Evolutionary conservation across 192 early-diverging fungal genomes (phyloP).

Genomic region (Rhizoclosmatium globosum): DNA sequence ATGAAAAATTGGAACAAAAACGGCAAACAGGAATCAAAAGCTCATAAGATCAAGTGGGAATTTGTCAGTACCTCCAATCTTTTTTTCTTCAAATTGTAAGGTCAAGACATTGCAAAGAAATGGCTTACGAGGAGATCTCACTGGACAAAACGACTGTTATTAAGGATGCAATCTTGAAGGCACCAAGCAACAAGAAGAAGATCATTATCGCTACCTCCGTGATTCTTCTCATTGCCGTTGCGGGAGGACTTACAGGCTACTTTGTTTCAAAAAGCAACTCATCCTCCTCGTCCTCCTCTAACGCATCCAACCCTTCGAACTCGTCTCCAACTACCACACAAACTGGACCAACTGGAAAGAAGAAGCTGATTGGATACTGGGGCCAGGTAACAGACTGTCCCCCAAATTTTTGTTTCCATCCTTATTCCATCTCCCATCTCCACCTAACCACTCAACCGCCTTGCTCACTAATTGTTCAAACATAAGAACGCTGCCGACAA

Average conservation of each 20-base stretch:
- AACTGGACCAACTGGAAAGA: not conserved
- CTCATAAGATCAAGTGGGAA: no score
- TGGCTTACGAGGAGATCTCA: no score
- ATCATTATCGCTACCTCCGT: constrained; percentile 7
- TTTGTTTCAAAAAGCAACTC: constrained; percentile 17
- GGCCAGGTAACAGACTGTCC: constrained; percentile 2
- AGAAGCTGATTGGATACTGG: constrained; percentile 23
- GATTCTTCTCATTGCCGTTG: not conserved
- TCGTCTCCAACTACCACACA: not conserved
- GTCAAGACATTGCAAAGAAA: no score
- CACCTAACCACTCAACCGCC: not conserved
- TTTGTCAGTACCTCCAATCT: no score
- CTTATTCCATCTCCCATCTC: not conserved
- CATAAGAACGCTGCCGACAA: constrained; percentile 3
- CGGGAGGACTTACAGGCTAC: constrained; percentile 16
- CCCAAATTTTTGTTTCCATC: not conserved
- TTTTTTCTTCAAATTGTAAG: no score
- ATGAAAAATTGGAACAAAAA: no score
- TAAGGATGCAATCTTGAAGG: no score
- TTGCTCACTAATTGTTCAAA: not conserved
- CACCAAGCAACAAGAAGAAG: not conserved
- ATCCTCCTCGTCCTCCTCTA: not conserved
- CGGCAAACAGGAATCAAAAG: no score
- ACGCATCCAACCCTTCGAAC: not conserved
- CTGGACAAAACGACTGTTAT: no score